Conservation (phyloP, 2,329 filamentous ascomycete species). For the Chrysosporium keratinophilum region DNA sequence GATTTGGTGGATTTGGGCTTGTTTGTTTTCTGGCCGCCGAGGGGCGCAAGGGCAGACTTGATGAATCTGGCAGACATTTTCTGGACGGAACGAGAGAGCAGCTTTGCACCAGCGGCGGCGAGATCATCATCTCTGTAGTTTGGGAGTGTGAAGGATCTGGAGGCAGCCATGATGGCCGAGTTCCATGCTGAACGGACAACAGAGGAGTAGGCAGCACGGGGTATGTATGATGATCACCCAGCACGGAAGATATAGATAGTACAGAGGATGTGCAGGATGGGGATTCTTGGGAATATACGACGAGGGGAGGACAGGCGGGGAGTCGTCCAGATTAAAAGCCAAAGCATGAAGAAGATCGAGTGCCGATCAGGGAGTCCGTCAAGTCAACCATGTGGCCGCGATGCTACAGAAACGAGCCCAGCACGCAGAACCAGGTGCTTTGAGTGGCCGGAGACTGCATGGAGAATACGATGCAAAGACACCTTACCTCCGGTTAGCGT, state of each 20-base stretch:
- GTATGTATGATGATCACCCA: background rate
- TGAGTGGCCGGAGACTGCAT: too few relatives aligned
- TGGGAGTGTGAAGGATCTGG: slow-evolving; percentile 3
- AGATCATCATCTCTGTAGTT: slow-evolving; percentile 4
- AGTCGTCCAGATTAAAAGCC: background rate
- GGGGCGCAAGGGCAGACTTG: slow-evolving; percentile 2
- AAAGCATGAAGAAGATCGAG: background rate
- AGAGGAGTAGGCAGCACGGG: background rate
- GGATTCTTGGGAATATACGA: too few relatives aligned
- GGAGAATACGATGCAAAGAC: too few relatives aligned
- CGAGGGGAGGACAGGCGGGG: background rate
- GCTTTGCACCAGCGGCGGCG: slow-evolving; percentile 5
- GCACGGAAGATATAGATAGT: background rate
- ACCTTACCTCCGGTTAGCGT: too few relatives aligned
- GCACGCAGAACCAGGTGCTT: too few relatives aligned
- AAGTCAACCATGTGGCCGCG: background rate
- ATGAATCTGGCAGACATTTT: slow-evolving; percentile 6
- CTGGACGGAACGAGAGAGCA: slow-evolving; percentile 10
- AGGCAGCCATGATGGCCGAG: slow-evolving; percentile 5
- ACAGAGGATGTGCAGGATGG: background rate
- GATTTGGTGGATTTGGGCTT: slow-evolving; percentile 7
- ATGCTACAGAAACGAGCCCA: background rate
- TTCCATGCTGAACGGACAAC: slow-evolving; percentile 2
- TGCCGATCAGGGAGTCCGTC: background rate
- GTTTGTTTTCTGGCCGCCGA: background rate